A percentile compares a stretch with the other conserved stretches of the same genome.
Evolutionary conservation across 2,329 filamentous ascomycete species (phyloP).

Genomic region (Trichoderma pleuroti): DNA sequence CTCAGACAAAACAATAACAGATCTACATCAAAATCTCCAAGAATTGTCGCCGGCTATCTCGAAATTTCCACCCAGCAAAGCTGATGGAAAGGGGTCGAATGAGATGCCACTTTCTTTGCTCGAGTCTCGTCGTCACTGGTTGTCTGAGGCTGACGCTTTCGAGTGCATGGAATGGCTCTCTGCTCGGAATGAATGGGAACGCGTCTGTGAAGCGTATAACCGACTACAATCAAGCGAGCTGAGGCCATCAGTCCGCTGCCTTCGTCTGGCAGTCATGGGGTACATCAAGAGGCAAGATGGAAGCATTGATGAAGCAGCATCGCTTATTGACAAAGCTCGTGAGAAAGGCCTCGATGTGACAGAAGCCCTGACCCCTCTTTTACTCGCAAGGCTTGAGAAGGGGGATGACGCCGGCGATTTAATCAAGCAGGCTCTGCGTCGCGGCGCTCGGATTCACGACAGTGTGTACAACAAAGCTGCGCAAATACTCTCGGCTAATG

Average conservation of each 20-base stretch:
- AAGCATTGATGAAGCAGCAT: slow-evolving; percentile 33
- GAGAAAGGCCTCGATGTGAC: slow-evolving; percentile 41
- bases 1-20: slow-evolving; percentile 28
- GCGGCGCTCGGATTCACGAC: slow-evolving; percentile 33
- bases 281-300: slow-evolving; percentile 34
- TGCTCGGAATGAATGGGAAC: slow-evolving; percentile 28
- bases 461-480: slow-evolving; percentile 37
- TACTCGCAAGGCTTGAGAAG: slow-evolving; percentile 36
- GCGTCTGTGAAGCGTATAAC: slow-evolving; percentile 39
- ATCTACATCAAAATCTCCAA: slow-evolving; percentile 16
- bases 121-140: neutral
- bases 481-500: slow-evolving; percentile 29
- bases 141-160: slow-evolving; percentile 13
- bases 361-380: slow-evolving; percentile 38
- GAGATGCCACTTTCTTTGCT: neutral
- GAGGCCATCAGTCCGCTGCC: slow-evolving; percentile 38
- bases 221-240: slow-evolving; percentile 34
- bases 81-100: neutral
- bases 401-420: slow-evolving; percentile 29
- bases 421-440: slow-evolving; percentile 29
- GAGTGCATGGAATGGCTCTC: slow-evolving; percentile 17
- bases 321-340: slow-evolving; percentile 40
- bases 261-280: slow-evolving; percentile 48
- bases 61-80: neutral
- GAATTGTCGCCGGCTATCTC: neutral